Evolutionary conservation across 306 rosid species (phyloP).

Genomic region (Sindora glabra): DNA sequence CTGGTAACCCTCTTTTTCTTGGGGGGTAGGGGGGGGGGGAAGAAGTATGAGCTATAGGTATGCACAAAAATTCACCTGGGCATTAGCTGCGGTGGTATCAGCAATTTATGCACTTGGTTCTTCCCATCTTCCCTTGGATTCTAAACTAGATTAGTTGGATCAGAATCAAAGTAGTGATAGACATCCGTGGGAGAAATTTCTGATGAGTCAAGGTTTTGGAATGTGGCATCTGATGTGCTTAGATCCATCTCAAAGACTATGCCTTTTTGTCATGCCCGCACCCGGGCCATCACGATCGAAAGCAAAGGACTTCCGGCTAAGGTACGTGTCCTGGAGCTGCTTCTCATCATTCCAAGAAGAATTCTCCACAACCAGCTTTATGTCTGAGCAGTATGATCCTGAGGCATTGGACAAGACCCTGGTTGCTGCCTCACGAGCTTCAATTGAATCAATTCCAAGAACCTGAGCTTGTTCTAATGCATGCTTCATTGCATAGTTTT

Average conservation of each 20-base stretch:
- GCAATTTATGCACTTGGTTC: slow-evolving; percentile 97
- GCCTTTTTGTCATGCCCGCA: slow-evolving; percentile 81
- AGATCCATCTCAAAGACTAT: slow-evolving; percentile 96
- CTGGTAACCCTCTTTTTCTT: too few relatives aligned
- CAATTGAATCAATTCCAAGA: slow-evolving; percentile 75
- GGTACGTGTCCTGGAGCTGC: slow-evolving; percentile 97
- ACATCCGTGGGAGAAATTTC: slow-evolving; percentile 98
- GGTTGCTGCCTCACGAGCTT: slow-evolving; percentile 95
- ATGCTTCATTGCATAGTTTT: slow-evolving; percentile 79
- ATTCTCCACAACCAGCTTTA: slow-evolving; percentile 94
- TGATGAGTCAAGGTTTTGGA: slow-evolving; percentile 94
- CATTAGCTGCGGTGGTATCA: slow-evolving; percentile 97
- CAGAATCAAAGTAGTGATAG: slow-evolving; percentile 95
- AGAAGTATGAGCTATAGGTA: too few relatives aligned
- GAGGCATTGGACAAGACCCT: slow-evolving; percentile 93
- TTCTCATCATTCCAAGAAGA: slow-evolving; percentile 98
- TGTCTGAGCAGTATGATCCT: slow-evolving; percentile 92
- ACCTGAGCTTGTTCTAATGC: slow-evolving; percentile 83
- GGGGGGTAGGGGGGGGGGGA: too few relatives aligned
- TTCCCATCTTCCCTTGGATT: slow-evolving; percentile 91
- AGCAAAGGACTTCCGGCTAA: slow-evolving; percentile 91
- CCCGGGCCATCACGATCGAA: slow-evolving; percentile 92
- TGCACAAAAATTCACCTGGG: slow-evolving; percentile 92
- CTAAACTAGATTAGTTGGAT: slow-evolving; percentile 93
- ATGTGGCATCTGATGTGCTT: slow-evolving; percentile 98